A percentile compares a stretch with the other conserved stretches of the same genome.
Conservation (phyloP, 805 yeast genomes). For the Yarrowia sp. region DNA sequence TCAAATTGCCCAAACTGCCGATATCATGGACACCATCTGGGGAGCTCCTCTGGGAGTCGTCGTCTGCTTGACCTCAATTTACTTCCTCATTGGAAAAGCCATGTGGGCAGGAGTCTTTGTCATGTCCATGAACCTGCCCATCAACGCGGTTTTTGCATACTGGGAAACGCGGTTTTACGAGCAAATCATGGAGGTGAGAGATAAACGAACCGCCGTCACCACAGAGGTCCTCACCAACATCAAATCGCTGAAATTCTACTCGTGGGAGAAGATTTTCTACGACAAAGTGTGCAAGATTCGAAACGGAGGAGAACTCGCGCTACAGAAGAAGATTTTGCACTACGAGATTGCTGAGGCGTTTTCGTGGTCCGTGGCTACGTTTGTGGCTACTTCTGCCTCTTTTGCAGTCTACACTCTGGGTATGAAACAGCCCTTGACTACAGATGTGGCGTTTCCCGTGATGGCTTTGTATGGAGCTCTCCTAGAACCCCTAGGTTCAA, state of each 20-base stretch:
- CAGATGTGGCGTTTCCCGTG: conserved; percentile 83
- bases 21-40: conserved; percentile 82
- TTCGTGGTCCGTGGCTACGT: conserved; percentile 87
- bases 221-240: conserved; percentile 87
- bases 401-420: conserved; percentile 78
- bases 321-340: conserved; percentile 74
- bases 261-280: conserved; percentile 92
- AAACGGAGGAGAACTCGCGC: conserved; percentile 82
- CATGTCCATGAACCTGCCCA: conserved; percentile 77
- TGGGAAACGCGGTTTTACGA: conserved; percentile 54
- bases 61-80: conserved; percentile 74
- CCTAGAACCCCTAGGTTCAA: conserved; percentile 58
- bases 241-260: conserved; percentile 89
- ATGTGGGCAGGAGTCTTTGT: conserved; percentile 93
- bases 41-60: conserved; percentile 90
- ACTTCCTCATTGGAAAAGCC: conserved; percentile 78
- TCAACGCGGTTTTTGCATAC: conserved; percentile 73
- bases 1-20: conserved; percentile 82
- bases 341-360: conserved; percentile 67
- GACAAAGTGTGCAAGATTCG: conserved; percentile 78
- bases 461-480: conserved; percentile 60
- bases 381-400: conserved; percentile 85
- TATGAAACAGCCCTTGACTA: conserved; percentile 71
- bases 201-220: conserved; percentile 85
- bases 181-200: conserved; percentile 85